phyloP scores from a whole-genome alignment of 2,329 filamentous ascomycete genomes.

The Fusarium veterinarium region DNA sequence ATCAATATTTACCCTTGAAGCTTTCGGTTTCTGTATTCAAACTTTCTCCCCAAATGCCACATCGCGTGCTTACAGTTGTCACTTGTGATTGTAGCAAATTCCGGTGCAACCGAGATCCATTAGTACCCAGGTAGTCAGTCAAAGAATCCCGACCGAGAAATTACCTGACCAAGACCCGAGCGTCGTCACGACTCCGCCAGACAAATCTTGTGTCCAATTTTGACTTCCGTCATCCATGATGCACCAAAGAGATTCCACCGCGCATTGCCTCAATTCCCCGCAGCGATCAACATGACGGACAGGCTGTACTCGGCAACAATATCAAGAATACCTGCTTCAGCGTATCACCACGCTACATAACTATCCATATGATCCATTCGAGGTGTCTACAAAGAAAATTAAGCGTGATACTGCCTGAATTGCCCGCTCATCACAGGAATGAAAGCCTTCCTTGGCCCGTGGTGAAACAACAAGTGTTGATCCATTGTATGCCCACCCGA shows the following conservation, averaged over 20 bases:
- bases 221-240: slow-evolving; percentile 17
- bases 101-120: slow-evolving; percentile 18
- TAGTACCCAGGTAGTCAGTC: background rate
- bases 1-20: background rate
- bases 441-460: slow-evolving; percentile 6
- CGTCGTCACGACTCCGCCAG: slow-evolving; percentile 25
- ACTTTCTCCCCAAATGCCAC: background rate
- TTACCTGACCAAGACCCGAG: background rate
- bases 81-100: background rate
- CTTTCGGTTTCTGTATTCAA: background rate
- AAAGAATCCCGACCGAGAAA: slow-evolving; percentile 3
- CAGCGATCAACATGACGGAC: slow-evolving; percentile 4
- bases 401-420: background rate
- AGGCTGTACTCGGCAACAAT: slow-evolving; percentile 14
- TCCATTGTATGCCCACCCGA: slow-evolving; percentile 10
- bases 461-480: slow-evolving; percentile 33
- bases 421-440: slow-evolving; percentile 27
- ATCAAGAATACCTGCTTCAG: slow-evolving; percentile 4
- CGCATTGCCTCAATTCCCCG: slow-evolving; percentile 8
- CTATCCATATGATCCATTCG: background rate
- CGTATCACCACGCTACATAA: background rate
- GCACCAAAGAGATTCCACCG: slow-evolving; percentile 2
- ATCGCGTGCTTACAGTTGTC: background rate
- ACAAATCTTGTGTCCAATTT: background rate
- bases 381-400: background rate